These are phyloP conservation scores for Fusarium chuoi DNA, from an alignment of 2,329 filamentous ascomycete genomes.

Conservation along the genomic window DNA sequence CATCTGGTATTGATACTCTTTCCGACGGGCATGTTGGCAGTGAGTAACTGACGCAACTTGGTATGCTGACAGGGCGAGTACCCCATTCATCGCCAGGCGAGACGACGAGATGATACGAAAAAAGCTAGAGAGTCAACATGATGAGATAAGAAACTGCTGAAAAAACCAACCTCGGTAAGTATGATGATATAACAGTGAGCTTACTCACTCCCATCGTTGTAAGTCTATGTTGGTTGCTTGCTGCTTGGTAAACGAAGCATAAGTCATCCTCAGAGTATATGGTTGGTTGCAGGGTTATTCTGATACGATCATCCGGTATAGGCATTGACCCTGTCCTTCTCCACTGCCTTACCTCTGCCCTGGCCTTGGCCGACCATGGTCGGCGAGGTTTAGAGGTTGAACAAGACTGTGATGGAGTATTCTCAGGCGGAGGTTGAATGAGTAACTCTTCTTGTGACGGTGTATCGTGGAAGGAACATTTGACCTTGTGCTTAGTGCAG, in stretches of 20 bases:
- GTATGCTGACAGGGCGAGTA: slow-evolving; percentile 21
- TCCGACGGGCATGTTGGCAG: slow-evolving; percentile 19
- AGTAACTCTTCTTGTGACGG: slow-evolving; percentile 7
- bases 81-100: slow-evolving; percentile 22
- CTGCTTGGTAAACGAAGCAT: slow-evolving; percentile 27
- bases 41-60: slow-evolving; percentile 23
- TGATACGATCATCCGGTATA: slow-evolving; percentile 11
- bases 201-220: slow-evolving; percentile 19
- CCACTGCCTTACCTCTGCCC: slow-evolving; percentile 31
- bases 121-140: slow-evolving; percentile 7
- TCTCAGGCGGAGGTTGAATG: neutral
- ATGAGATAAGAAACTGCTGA: neutral
- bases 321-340: slow-evolving; percentile 29
- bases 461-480: slow-evolving; percentile 23
- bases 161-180: slow-evolving; percentile 16
- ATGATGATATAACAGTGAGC: slow-evolving; percentile 21
- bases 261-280: slow-evolving; percentile 29
- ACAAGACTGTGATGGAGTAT: neutral
- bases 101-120: slow-evolving; percentile 19
- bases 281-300: slow-evolving; percentile 19
- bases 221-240: slow-evolving; percentile 20
- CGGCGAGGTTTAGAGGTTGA: neutral
- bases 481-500: slow-evolving; percentile 32
- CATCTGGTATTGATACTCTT: slow-evolving; percentile 31
- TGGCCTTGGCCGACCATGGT: slow-evolving; percentile 27